Percentiles rank a stretch among this genome's conserved stretches.
Evolutionary conservation across 495 filamentous ascomycete genomes (phyloP).

Genomic region (Podospora sp.): DNA sequence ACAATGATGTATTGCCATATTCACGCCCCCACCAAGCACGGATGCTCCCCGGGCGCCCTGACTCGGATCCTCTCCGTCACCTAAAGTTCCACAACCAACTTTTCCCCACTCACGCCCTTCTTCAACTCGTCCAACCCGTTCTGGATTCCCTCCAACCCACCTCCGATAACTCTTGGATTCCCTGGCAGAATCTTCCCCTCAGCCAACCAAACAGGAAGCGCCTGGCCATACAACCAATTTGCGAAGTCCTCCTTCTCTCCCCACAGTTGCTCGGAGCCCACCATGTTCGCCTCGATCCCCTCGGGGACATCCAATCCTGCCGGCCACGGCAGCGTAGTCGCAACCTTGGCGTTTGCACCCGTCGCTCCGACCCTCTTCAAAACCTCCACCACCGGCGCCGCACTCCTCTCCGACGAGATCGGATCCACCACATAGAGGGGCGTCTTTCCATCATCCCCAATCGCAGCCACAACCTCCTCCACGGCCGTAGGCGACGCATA

Average conservation of each 20-base stretch:
- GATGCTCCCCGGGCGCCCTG: too few relatives aligned
- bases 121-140: constrained; percentile 41
- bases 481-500: constrained; percentile 47
- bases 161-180: constrained; percentile 39
- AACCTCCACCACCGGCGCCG: background rate
- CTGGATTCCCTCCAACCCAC: constrained; percentile 49
- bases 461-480: constrained; percentile 35
- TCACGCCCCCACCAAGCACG: too few relatives aligned
- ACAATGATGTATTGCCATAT: too few relatives aligned
- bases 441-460: constrained; percentile 28
- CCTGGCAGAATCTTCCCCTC: constrained; percentile 29
- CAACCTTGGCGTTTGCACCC: background rate
- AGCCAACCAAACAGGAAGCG: constrained; percentile 40
- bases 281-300: constrained; percentile 24
- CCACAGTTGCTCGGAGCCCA: constrained; percentile 23
- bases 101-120: constrained; percentile 30
- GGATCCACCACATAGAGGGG: constrained; percentile 21
- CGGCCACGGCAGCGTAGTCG: constrained; percentile 7
- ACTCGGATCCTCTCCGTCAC: too few relatives aligned
- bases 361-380: background rate
- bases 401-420: background rate
- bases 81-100: background rate
- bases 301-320: constrained; percentile 1
- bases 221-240: constrained; percentile 39
- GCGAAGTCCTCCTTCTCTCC: constrained; percentile 36